phyloP scores from a whole-genome alignment of 2,329 filamentous ascomycete species.

The Exophiala dermatitidis region DNA sequence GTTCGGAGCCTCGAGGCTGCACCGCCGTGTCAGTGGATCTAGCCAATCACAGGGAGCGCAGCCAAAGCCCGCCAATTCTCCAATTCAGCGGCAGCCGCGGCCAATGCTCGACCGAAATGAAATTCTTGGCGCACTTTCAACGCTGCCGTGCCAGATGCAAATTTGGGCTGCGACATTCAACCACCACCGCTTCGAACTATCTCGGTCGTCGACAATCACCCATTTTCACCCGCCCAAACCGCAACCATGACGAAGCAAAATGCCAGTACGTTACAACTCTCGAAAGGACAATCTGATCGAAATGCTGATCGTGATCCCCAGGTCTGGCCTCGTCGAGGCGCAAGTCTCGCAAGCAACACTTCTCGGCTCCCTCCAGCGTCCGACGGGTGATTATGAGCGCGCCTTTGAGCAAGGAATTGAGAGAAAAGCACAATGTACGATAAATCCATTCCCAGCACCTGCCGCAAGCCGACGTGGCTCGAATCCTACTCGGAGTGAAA shows the following conservation, averaged over 20 bases:
- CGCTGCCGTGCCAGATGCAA: neutral
- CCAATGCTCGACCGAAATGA: constrained; percentile 2
- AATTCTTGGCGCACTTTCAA: constrained; percentile 16
- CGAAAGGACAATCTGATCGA: neutral
- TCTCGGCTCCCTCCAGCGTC: constrained; percentile 85
- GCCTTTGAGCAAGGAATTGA: constrained; percentile 90
- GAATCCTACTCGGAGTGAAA: neutral
- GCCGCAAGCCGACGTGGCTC: neutral
- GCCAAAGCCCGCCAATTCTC: neutral
- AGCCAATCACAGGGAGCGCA: neutral
- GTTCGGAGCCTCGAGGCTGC: neutral
- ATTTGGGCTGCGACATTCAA: constrained; percentile 6
- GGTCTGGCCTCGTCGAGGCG: constrained; percentile 67
- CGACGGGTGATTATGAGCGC: constrained; percentile 97
- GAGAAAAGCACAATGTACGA: constrained; percentile 97
- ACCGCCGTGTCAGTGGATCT: neutral
- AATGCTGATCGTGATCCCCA: constrained; percentile 19
- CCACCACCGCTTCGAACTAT: neutral
- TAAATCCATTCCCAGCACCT: neutral
- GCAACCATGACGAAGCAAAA: constrained; percentile 23
- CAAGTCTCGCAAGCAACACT: constrained; percentile 99
- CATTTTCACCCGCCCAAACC: constrained; percentile 4
- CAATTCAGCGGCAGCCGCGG: neutral
- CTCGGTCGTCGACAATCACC: constrained; percentile 13
- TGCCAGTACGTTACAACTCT: constrained; percentile 8